Evolutionary conservation across 225 moss, liverwort and hornwort species (phyloP), one percentile per base, ranked within the genome.

Genomic region (Bryum argenteum): DNA sequence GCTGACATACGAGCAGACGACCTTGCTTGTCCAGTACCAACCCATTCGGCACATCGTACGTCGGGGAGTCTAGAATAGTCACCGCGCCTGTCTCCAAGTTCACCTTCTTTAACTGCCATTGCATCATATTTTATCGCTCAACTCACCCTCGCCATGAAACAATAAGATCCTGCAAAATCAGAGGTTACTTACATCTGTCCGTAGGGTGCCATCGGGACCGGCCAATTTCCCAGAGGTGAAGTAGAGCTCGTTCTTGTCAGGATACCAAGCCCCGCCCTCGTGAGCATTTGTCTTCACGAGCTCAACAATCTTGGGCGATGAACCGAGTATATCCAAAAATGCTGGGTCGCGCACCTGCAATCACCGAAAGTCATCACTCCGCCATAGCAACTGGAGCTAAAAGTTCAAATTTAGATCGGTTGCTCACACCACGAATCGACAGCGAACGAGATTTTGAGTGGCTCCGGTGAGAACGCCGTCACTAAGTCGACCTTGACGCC

Each of bases 251-350:
- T 84, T 71, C 14, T 26, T 63, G 55, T 84, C 84, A 54, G 89
- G 87, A 58, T 77, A 84, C 75, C 87, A 89, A 15, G 80, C 80
- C 19, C 76, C 75, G 19, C 87, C 89, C 74, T 89, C 89, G 54
- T 89, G 89, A 52, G 82, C 87, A 21, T 76, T 61, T 14, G 87
- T 69, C 10, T 70, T 41, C 15, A 78, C 84, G 12, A 82, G 40
- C 54, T 71, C 53, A 43, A 80, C 63, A 13, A 89, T 9, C 51
- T 73, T 18, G 11, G 87, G 89, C 20, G 77, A 61, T 26, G 82
- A 69, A 8, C 82, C 87, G 64, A 89, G 39, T 1, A 87, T 15
- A 8, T 75, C 68, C 75, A 84, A 26, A 68, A 87, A 89, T 19
- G 69, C 84, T 7, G 64, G 17, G 66, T 89, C 72, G 15, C 87